Conservation (phyloP, 345 rosid species). For the Brassica cretica region DNA sequence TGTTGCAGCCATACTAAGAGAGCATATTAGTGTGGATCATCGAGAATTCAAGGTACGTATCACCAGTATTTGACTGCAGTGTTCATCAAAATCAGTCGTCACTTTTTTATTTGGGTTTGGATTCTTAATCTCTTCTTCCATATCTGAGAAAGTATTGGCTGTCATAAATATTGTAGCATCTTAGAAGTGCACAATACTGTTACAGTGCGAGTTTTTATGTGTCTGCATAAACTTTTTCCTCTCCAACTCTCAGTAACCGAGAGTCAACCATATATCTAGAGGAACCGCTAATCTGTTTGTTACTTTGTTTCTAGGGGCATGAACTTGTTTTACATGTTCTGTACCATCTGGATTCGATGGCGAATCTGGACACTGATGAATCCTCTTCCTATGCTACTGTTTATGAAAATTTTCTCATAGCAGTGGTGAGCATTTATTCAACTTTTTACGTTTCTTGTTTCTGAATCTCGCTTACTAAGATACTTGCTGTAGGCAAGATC, state of each 20-base stretch:
- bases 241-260: slow-evolving; percentile 17
- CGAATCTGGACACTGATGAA: slow-evolving; percentile 47
- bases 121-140: slow-evolving; percentile 11
- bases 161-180: slow-evolving; percentile 18
- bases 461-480: slow-evolving; percentile 32
- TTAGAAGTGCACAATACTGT: slow-evolving; percentile 13
- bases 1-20: slow-evolving; percentile 60
- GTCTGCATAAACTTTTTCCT: slow-evolving; percentile 9
- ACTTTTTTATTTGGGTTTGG: slow-evolving; percentile 16
- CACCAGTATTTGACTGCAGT: slow-evolving; percentile 7
- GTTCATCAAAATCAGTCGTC: slow-evolving; percentile 10
- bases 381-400: slow-evolving; percentile 51
- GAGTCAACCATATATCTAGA: slow-evolving; percentile 17
- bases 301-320: slow-evolving; percentile 65
- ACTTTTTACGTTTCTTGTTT: slow-evolving; percentile 29
- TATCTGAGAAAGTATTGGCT: slow-evolving; percentile 18
- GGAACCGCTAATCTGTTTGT: slow-evolving; percentile 27
- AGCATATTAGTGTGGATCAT: slow-evolving; percentile 68
- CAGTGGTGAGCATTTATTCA: slow-evolving; percentile 60
- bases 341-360: slow-evolving; percentile 73
- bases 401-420: slow-evolving; percentile 81
- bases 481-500: slow-evolving; percentile 70
- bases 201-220: slow-evolving; percentile 9
- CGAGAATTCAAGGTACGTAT: slow-evolving; percentile 70
- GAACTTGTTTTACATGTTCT: slow-evolving; percentile 82